A percentile compares a stretch with the other conserved stretches of the same genome.
phyloP scores from a whole-genome alignment of 768 basidiomycete genomes.

The Hericium alpestre region DNA sequence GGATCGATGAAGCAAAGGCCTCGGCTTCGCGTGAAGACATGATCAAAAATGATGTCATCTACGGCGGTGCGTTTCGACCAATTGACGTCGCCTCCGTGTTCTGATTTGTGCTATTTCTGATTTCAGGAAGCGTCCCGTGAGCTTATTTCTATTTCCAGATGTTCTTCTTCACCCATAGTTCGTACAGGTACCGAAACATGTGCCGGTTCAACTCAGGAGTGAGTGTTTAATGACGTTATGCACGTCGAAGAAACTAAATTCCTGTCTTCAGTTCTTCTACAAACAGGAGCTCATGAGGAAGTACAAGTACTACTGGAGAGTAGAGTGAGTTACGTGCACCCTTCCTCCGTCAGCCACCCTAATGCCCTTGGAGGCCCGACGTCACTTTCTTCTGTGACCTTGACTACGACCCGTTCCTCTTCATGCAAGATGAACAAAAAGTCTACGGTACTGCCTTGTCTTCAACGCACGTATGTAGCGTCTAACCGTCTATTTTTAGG shows the following conservation, averaged over 20 bases:
- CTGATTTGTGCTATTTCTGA: not conserved
- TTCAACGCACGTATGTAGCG: not conserved
- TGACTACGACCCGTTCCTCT: conserved; percentile 44
- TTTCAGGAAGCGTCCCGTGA: conserved; percentile 61
- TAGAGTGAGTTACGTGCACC: conserved; percentile 30
- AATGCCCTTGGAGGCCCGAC: conserved; percentile 28
- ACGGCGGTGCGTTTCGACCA: conserved; percentile 29
- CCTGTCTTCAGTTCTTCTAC: conserved; percentile 38
- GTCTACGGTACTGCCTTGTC: conserved; percentile 33
- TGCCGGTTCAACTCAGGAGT: conserved; percentile 91
- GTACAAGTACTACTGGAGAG: conserved; percentile 39
- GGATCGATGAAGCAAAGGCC: conserved; percentile 51
- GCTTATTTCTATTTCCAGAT: conserved; percentile 19
- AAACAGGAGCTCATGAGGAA: conserved; percentile 31
- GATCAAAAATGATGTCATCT: conserved; percentile 47
- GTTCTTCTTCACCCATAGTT: not conserved
- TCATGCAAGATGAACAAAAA: conserved; percentile 47
- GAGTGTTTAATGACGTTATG: conserved; percentile 18
- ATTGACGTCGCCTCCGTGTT: not conserved
- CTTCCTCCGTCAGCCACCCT: not conserved
- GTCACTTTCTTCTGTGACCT: conserved; percentile 52
- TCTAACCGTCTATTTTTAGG: conserved; percentile 17
- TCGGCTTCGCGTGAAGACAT: conserved; percentile 38
- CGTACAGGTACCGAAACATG: conserved; percentile 78
- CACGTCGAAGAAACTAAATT: not conserved